Evolutionary conservation across 1,139 yeast species (phyloP).

Genomic region (Saccharomyces hybrid): DNA sequence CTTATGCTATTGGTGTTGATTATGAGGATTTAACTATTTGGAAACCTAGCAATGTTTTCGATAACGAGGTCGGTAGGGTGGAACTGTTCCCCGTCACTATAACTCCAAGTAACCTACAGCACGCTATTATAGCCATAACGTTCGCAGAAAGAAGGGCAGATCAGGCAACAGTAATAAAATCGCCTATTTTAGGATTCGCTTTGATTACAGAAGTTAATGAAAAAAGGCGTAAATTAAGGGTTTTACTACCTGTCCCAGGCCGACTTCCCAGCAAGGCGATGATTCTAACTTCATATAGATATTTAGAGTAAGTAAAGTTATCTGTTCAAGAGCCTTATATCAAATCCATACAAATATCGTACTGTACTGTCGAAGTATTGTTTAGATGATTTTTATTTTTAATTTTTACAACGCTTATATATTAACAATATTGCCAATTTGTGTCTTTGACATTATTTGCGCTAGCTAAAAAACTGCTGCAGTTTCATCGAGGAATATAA

Average conservation of each 20-base stretch:
- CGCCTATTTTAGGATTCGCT: constrained; percentile 62
- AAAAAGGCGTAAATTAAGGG: constrained; percentile 56
- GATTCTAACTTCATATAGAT: constrained; percentile 60
- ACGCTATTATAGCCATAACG: constrained; percentile 65
- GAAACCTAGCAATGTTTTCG: constrained; percentile 34
- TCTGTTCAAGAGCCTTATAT: neutral
- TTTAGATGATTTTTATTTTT: neutral
- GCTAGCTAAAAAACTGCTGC: neutral
- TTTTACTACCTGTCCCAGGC: constrained; percentile 84
- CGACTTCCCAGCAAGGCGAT: constrained; percentile 65
- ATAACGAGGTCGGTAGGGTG: constrained; percentile 5
- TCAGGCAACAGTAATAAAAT: constrained; percentile 43
- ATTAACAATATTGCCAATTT: neutral
- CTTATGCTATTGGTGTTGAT: constrained; percentile 56
- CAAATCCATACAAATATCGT: neutral
- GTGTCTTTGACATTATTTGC: neutral
- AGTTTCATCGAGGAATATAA: neutral
- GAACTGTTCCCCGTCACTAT: constrained; percentile 21
- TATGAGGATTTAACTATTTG: constrained; percentile 43
- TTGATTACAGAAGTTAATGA: constrained; percentile 55
- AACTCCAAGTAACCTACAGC: constrained; percentile 42
- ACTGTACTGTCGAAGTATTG: neutral
- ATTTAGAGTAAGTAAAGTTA: constrained; percentile 45
- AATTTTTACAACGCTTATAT: neutral
- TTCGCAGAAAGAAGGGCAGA: constrained; percentile 51